phyloP scores from a whole-genome alignment of 305 asterid species.

The Striga hermonthica region DNA sequence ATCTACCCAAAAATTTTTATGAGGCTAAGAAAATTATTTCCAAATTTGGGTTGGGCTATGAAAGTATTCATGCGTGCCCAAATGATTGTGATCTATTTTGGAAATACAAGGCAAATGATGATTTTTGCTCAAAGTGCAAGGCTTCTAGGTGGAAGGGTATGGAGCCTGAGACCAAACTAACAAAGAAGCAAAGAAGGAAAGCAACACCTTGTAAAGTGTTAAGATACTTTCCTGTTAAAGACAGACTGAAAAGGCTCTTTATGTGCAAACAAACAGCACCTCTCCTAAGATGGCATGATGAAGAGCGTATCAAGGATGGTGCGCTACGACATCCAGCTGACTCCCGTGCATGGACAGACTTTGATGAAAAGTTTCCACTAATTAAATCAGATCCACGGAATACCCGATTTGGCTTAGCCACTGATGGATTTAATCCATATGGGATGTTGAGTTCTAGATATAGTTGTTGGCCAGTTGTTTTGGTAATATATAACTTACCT shows the following conservation, averaged over 20 bases:
- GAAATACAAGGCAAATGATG: neutral
- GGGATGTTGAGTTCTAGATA: neutral
- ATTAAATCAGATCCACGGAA: conserved; percentile 24
- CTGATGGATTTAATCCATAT: neutral
- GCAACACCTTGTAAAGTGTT: neutral
- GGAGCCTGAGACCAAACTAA: too few species aligned
- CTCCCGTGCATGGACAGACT: neutral
- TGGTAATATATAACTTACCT: neutral
- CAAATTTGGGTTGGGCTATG: conserved; percentile 5
- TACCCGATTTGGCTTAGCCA: neutral
- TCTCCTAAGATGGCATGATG: neutral
- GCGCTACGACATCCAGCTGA: neutral
- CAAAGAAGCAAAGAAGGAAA: too few species aligned
- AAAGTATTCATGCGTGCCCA: conserved; percentile 14
- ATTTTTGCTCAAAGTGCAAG: conserved; percentile 1
- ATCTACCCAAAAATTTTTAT: too few species aligned
- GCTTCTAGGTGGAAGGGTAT: conserved; percentile 6
- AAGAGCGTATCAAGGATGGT: neutral
- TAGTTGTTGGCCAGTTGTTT: neutral
- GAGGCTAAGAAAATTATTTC: neutral
- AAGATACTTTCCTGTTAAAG: neutral
- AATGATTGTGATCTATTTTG: conserved; percentile 11
- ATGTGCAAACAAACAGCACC: neutral
- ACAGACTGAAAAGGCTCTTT: neutral
- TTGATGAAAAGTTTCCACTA: neutral